Percentiles rank a stretch among this genome's conserved stretches.
Conservation (phyloP, 768 basidiomycete species). For the Psilocybe sp. region DNA sequence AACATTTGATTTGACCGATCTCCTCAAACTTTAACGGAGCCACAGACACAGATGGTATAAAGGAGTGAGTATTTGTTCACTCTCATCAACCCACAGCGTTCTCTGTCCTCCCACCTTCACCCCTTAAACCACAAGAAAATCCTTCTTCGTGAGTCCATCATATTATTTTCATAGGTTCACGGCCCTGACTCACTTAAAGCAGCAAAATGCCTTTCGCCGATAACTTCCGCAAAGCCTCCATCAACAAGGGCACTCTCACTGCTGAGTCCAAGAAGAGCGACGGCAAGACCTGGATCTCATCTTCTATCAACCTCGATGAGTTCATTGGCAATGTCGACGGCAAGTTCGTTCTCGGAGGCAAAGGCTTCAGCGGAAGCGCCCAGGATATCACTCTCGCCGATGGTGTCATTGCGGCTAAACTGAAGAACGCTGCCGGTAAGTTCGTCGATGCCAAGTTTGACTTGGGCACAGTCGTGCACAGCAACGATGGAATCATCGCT, state of each 20-base stretch:
- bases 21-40: not conserved
- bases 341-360: slow-evolving; percentile 13
- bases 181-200: not conserved
- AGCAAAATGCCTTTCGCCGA: slow-evolving; percentile 16
- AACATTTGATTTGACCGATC: too few relatives aligned
- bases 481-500: slow-evolving; percentile 12
- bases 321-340: slow-evolving; percentile 17
- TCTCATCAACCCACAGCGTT: not conserved
- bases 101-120: not conserved
- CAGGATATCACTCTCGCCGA: slow-evolving; percentile 12
- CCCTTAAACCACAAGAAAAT: not conserved
- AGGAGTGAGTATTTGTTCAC: not conserved
- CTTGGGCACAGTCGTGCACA: slow-evolving; percentile 11
- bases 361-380: slow-evolving; percentile 15
- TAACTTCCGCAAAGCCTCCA: slow-evolving; percentile 12
- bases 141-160: not conserved
- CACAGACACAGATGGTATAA: not conserved
- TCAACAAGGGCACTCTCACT: slow-evolving; percentile 15
- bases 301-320: slow-evolving; percentile 14
- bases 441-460: slow-evolving; percentile 14
- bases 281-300: slow-evolving; percentile 11
- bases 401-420: slow-evolving; percentile 12
- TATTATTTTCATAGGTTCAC: not conserved
- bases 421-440: slow-evolving; percentile 11
- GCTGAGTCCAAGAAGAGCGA: slow-evolving; percentile 15